phyloP scores from a whole-genome alignment of 2,329 filamentous ascomycete genomes.

The Cladosporium austrohemisphaericum region DNA sequence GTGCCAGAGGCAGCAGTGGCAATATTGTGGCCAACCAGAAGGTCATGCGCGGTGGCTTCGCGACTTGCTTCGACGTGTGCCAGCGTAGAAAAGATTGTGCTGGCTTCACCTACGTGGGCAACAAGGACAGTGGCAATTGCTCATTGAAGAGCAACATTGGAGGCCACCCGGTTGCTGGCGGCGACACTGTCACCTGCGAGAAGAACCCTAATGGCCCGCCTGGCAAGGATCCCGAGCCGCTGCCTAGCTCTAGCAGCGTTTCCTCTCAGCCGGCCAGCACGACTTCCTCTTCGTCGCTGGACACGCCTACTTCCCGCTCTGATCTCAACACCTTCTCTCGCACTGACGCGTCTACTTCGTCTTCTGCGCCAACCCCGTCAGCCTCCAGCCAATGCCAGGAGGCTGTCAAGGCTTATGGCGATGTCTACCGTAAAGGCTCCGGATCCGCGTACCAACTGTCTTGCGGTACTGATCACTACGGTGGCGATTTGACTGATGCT shows the following conservation, averaged over 20 bases:
- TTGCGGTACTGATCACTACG: slow-evolving; percentile 12
- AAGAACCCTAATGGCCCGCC: neutral
- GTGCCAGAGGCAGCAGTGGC: slow-evolving; percentile 12
- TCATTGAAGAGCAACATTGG: slow-evolving; percentile 16
- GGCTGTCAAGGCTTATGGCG: neutral
- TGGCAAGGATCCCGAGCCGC: neutral
- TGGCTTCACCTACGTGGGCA: slow-evolving; percentile 16
- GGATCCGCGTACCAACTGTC: slow-evolving; percentile 1
- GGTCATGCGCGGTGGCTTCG: neutral
- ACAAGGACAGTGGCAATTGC: slow-evolving; percentile 13
- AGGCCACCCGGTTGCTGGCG: neutral
- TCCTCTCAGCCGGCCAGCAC: neutral
- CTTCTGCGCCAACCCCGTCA: neutral
- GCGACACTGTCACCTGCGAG: neutral
- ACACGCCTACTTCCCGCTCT: neutral
- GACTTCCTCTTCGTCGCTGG: slow-evolving; percentile 2
- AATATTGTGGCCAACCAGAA: neutral
- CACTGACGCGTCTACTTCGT: neutral
- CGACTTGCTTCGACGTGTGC: neutral
- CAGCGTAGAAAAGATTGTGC: neutral
- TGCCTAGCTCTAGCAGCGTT: neutral
- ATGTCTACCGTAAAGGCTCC: neutral
- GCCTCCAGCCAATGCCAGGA: neutral
- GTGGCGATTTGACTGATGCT: slow-evolving; percentile 7
- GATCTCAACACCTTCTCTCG: neutral